Percentiles rank a stretch among this genome's conserved stretches.
These are phyloP conservation scores for Aethionema arabicum DNA, from an alignment of 345 rosid genomes.

Conservation along the genomic window DNA sequence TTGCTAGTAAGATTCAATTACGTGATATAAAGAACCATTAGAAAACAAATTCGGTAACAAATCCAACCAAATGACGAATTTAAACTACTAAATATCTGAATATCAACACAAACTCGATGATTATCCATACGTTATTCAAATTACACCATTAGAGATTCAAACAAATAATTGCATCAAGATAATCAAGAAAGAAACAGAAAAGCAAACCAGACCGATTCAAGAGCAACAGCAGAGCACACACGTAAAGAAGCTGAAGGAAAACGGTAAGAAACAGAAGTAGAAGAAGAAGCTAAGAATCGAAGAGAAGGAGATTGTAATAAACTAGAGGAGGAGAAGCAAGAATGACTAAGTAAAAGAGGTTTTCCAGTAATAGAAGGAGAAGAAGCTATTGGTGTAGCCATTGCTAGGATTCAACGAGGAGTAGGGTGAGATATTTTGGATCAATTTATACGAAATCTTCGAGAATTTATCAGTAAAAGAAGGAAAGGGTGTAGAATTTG, in stretches of 20 bases:
- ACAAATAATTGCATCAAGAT: background rate
- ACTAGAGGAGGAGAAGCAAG: slow-evolving; percentile 35
- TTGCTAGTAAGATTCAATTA: too few species aligned
- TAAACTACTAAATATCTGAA: background rate
- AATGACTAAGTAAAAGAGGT: slow-evolving; percentile 34
- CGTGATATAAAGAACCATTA: too few species aligned
- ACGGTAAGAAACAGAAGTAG: slow-evolving; percentile 28
- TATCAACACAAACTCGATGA: background rate
- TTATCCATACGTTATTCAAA: background rate
- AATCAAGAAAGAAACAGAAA: background rate
- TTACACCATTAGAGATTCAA: background rate
- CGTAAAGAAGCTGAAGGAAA: slow-evolving; percentile 34
- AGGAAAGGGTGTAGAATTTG: background rate
- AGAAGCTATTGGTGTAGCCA: slow-evolving; percentile 37
- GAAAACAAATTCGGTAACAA: too few species aligned
- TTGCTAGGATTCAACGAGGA: slow-evolving; percentile 40
- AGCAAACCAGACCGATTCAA: slow-evolving; percentile 42
- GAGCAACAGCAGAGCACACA: slow-evolving; percentile 42
- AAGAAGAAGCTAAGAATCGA: slow-evolving; percentile 33
- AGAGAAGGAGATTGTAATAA: slow-evolving; percentile 33
- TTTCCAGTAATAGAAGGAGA: slow-evolving; percentile 40
- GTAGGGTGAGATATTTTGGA: slow-evolving; percentile 16
- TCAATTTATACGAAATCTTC: slow-evolving; percentile 17
- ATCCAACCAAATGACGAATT: background rate
- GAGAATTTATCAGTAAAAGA: background rate